These are phyloP conservation scores for Clonostachys rhizophaga DNA, from an alignment of 2,329 filamentous ascomycete genomes.

Conservation along the genomic window DNA sequence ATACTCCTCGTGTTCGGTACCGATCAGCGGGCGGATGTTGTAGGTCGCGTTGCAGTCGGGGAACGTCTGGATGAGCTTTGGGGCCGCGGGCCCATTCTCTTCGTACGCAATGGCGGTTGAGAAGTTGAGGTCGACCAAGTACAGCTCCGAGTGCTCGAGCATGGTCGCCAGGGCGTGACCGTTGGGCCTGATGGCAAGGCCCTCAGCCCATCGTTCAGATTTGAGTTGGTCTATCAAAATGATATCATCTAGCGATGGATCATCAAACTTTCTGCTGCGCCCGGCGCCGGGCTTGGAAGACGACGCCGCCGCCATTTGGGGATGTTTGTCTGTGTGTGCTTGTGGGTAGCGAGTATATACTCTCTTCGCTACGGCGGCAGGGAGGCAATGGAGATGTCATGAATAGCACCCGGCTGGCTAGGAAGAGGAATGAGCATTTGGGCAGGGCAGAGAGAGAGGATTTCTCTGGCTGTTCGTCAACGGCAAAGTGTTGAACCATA, in stretches of 20 bases:
- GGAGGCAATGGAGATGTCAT: too few species aligned
- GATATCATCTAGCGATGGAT: not conserved
- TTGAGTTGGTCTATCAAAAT: conserved; percentile 3
- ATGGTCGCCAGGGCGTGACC: conserved; percentile 1
- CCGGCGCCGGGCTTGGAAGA: too few species aligned
- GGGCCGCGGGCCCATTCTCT: not conserved
- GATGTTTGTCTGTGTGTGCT: too few species aligned
- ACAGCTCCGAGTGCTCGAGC: conserved; percentile 4
- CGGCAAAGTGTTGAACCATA: too few species aligned
- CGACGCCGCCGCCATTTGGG: too few species aligned
- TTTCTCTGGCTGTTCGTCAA: too few species aligned
- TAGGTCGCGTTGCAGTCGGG: conserved; percentile 3
- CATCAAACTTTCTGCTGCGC: not conserved
- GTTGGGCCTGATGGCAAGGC: conserved; percentile 1
- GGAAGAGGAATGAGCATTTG: too few species aligned
- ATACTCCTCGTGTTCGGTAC: conserved; percentile 4
- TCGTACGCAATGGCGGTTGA: not conserved
- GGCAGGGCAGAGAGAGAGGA: too few species aligned
- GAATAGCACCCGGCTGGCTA: too few species aligned
- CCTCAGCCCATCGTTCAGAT: conserved; percentile 2
- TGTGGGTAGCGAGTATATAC: too few species aligned
- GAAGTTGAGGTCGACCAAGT: not conserved
- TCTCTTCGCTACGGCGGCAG: too few species aligned
- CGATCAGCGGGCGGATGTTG: conserved; percentile 3
- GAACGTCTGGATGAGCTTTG: conserved; percentile 3